phyloP scores from a whole-genome alignment of 2,329 filamentous ascomycete genomes.

The Penicillium carneum region DNA sequence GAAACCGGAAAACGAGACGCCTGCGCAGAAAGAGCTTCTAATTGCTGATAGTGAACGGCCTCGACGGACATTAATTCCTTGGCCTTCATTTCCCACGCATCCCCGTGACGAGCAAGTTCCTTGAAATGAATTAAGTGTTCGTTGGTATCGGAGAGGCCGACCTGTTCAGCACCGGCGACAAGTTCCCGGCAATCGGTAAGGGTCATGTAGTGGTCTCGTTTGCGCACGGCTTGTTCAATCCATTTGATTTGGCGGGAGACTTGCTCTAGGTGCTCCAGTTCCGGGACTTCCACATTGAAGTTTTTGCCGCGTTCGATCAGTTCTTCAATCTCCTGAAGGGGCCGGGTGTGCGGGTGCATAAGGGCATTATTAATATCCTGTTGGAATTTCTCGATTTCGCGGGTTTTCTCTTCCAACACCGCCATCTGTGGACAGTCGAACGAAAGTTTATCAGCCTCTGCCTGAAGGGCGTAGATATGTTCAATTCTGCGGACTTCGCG shows the following conservation, averaged over 20 bases:
- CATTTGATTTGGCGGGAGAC: conserved; percentile 86
- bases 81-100: conserved; percentile 90
- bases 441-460: conserved; percentile 82
- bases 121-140: conserved; percentile 78
- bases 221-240: conserved; percentile 78
- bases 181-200: conserved; percentile 80
- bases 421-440: conserved; percentile 93
- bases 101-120: conserved; percentile 77
- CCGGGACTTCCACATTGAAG: conserved; percentile 90
- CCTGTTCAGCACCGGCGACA: conserved; percentile 76
- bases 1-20: conserved; percentile 81
- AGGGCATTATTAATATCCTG: conserved; percentile 75
- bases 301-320: conserved; percentile 86
- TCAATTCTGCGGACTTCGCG: conserved; percentile 86
- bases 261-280: conserved; percentile 81
- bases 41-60: conserved; percentile 88
- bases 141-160: conserved; percentile 80
- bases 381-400: conserved; percentile 85
- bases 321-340: conserved; percentile 81
- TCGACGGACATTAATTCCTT: conserved; percentile 92
- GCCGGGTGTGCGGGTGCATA: conserved; percentile 68
- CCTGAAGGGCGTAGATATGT: conserved; percentile 84
- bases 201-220: conserved; percentile 71
- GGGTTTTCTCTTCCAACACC: conserved; percentile 82
- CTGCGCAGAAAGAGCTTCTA: conserved; percentile 88